A percentile compares a stretch with the other conserved stretches of the same genome.
Evolutionary conservation across 2,329 filamentous ascomycete genomes (phyloP).

Genomic region (Stachybotrys chartarum): DNA sequence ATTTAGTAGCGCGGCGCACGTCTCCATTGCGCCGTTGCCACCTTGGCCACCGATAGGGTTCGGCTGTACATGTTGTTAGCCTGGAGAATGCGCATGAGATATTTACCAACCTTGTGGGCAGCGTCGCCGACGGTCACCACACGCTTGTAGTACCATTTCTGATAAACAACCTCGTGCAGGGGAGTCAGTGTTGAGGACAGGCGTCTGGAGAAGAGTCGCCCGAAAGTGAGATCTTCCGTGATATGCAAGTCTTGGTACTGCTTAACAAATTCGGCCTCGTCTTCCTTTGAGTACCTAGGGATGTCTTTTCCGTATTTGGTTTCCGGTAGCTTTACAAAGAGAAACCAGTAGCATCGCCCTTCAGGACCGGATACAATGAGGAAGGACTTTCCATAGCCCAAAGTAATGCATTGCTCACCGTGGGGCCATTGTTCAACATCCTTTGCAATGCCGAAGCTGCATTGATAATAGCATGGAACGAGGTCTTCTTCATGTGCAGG

Average conservation of each 20-base stretch:
- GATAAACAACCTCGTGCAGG: conserved; percentile 22
- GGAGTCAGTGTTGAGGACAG: conserved; percentile 20
- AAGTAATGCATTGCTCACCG: conserved; percentile 10
- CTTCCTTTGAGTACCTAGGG: conserved; percentile 22
- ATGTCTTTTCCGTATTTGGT: conserved; percentile 21
- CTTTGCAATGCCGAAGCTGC: conserved; percentile 30
- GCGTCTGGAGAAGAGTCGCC: conserved; percentile 17
- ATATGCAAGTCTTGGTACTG: conserved; percentile 12
- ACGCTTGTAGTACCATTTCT: conserved; percentile 23
- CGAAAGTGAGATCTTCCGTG: conserved; percentile 16
- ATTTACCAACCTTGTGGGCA: no score
- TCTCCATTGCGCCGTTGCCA: conserved; percentile 19
- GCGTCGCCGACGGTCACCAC: conserved; percentile 24
- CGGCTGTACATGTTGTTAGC: no score
- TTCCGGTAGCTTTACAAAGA: conserved; percentile 21
- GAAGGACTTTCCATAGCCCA: conserved; percentile 14
- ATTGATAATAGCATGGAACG: conserved; percentile 19
- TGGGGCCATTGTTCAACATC: conserved; percentile 12
- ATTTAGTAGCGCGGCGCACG: conserved; percentile 4
- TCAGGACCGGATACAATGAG: conserved; percentile 21
- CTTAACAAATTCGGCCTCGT: conserved; percentile 19
- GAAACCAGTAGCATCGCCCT: conserved; percentile 26
- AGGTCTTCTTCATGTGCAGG: conserved; percentile 8
- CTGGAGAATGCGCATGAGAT: no score
- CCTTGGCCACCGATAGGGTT: conserved; percentile 19